These are phyloP conservation scores for Bryopsis sp. DNA, from an alignment of 139 green algal genomes.

Conservation along the genomic window DNA sequence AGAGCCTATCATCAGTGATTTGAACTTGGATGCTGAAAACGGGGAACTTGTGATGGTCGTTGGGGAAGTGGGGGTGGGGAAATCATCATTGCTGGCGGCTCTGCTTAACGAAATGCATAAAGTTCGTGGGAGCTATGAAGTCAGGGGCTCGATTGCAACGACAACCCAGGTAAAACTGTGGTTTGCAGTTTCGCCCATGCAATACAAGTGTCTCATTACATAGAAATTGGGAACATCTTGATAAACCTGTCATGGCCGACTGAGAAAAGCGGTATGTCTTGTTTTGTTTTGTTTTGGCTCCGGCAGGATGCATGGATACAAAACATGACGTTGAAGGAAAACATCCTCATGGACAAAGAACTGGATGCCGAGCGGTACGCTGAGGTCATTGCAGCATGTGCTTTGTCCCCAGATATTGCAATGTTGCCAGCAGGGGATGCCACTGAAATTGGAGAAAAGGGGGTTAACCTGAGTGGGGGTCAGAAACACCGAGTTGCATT, in stretches of 20 bases:
- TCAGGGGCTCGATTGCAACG: slow-evolving; percentile 29
- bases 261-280: background rate
- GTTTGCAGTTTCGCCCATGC: background rate
- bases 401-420: slow-evolving; percentile 52
- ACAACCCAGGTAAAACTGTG: slow-evolving; percentile 31
- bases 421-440: slow-evolving; percentile 60
- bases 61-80: slow-evolving; percentile 70
- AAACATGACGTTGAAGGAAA: slow-evolving; percentile 54
- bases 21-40: no score
- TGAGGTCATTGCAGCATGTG: slow-evolving; percentile 44
- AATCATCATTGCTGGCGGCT: slow-evolving; percentile 60
- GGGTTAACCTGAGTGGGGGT: slow-evolving; percentile 73
- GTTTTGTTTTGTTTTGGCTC: slow-evolving; percentile 16
- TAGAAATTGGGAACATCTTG: no score
- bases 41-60: slow-evolving; percentile 42
- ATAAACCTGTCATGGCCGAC: no score
- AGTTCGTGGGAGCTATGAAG: background rate
- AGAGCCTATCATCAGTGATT: no score
- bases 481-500: slow-evolving; percentile 70
- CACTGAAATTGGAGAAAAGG: slow-evolving; percentile 81
- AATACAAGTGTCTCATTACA: no score
- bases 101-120: slow-evolving; percentile 63
- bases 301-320: slow-evolving; percentile 71
- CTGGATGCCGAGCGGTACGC: slow-evolving; percentile 46
- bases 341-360: slow-evolving; percentile 61